Evolutionary conservation across 768 basidiomycete species (phyloP), one percentile per base, ranked within the genome.

Genomic region (Filobasidium floriforme): DNA sequence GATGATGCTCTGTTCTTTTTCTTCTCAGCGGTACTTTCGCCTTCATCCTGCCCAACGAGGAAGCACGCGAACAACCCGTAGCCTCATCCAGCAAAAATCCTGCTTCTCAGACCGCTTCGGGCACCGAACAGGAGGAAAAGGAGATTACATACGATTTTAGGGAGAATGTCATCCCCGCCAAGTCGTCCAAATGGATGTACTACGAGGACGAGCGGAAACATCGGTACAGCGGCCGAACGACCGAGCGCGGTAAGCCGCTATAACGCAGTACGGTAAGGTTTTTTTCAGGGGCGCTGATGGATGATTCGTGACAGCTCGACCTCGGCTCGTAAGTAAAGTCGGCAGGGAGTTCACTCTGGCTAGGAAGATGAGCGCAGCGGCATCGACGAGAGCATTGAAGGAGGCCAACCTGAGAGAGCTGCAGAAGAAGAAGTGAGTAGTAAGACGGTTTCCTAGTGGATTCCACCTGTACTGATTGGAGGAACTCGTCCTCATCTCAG

Each of bases 381-480:
- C 54, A 24, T 65, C 64, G 26, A 51, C 57, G 11, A 60, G 14
- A 52, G 54, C 26, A 28, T 24, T 57, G 22, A 60, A 51, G n/a
- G 54, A 43, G 64, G 57, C 64, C 24, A 44, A 49, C 29, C 15
- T 65, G 44, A 65, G 44, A 22, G 44, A 60, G 26, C 59, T 60
- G 57, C 64, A 65, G 11, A 28, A 49, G 26, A 60, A 59, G 54
- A 60, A 41, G 64, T 65, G 10, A 15, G 46, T 49, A 5, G 46
- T 18, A 18, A 15, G 22, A 22, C 46, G 46, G 32, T 37, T 9
- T 37, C n/a, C n/a, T n/a, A n/a, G 9, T 37, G 32, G 32, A 37
- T 37, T 37, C 4, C 32, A 3, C 4, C 32, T 37, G 9, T 37
- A 9, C 61, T 49, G 15, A 11, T 40, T 26, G 1, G 28, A 19